Conservation (phyloP, 768 basidiomycete species). For the Mycena floridula region DNA sequence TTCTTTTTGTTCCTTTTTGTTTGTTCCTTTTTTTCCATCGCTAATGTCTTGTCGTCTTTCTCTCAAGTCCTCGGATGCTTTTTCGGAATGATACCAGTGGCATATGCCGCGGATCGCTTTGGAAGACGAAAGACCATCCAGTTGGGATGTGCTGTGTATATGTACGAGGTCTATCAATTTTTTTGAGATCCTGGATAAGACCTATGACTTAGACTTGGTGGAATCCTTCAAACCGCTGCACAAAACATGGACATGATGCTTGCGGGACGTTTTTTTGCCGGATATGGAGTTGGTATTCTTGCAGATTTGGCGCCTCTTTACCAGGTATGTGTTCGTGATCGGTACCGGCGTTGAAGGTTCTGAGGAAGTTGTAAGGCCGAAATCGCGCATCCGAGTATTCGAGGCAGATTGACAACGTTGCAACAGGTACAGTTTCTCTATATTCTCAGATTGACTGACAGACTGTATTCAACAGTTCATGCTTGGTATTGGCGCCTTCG, state of each 20-base stretch:
- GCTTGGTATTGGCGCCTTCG: conserved; percentile 45
- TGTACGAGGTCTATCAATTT: conserved; percentile 17
- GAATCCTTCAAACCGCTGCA: conserved; percentile 40
- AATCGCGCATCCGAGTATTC: conserved; percentile 51
- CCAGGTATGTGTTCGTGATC: too few species aligned
- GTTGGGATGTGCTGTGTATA: conserved; percentile 31
- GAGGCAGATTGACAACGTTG: conserved; percentile 47
- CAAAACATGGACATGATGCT: conserved; percentile 42
- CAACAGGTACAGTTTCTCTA: conserved; percentile 30
- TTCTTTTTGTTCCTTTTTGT: too few species aligned
- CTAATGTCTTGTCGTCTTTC: not conserved
- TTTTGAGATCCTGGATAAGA: not conserved
- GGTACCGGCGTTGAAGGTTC: not conserved
- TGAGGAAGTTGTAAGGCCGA: conserved; percentile 28
- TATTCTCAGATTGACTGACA: not conserved
- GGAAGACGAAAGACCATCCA: conserved; percentile 35
- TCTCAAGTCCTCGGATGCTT: conserved; percentile 20
- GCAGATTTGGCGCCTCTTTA: conserved; percentile 47
- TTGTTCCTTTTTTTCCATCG: not conserved
- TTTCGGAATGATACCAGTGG: conserved; percentile 38
- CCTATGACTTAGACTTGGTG: conserved; percentile 39
- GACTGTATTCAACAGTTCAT: conserved; percentile 28
- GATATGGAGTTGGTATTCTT: conserved; percentile 40
- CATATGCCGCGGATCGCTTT: conserved; percentile 30
- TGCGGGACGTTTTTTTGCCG: conserved; percentile 44